Evolutionary conservation across 176 grass and related monocot species (phyloP), one percentile per base, ranked within the genome.

Genomic region (Aechmea fasciata): DNA sequence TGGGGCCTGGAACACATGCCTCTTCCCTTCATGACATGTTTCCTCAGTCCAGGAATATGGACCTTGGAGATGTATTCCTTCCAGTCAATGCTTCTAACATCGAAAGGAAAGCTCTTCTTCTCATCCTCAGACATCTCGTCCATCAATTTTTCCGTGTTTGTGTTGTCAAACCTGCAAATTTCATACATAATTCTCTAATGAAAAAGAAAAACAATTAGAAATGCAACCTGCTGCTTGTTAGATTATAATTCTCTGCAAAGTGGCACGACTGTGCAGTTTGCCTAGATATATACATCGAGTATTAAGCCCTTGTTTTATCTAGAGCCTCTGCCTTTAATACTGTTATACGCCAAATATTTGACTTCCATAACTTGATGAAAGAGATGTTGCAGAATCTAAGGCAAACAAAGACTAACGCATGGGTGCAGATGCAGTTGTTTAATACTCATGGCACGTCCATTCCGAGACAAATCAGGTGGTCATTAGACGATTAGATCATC

Each of bases 11-110:
- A 67, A 0, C n/a, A 11, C 11, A 71, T 71, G 22, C 83, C 88
- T 74, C 89, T 92, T 67, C 86, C 89, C 65, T 83, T 97, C 84
- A 90, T 87, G 79, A 92, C 89, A 79, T 92, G 82, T 77, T 89
- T 97, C 59, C 84, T 76, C 57, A 97, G 79, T 13, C 89, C 93
- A 10, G 93, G 93, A 79, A 97, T 84, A 83, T 92, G 93, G 3
- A 97, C 89, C 51, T 85, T 85, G 49, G 84, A 77, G 66, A 97
- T 85, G 84, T 97, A 97, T 49, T 90, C 86, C 14, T 83, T 66
- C 93, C 93, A 96, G 83, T 89, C 75, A 13, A 96, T 78, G 76
- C 81, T 79, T 51, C 67, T n/a, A 14, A 92, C 89, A 77, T 92
- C 84, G 85, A 89, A 96, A 51, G 84, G 70, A 77, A 92, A 96